Conservation (phyloP, 176 grass and related monocot species). For the Triticum urartu region DNA sequence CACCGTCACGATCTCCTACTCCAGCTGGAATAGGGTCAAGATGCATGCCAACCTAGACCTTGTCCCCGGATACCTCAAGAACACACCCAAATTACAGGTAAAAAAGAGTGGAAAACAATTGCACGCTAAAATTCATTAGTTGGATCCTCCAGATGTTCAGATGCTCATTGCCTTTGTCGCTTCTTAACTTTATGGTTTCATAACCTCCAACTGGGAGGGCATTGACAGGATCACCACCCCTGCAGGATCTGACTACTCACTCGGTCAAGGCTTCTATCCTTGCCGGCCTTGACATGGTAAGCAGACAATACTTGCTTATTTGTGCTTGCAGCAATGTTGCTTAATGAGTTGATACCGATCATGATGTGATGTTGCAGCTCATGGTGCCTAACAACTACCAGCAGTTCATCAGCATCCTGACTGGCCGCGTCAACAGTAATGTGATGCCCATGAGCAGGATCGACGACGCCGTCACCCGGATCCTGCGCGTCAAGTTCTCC, state of each 20-base stretch:
- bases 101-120: too few relatives aligned
- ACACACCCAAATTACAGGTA: too few relatives aligned
- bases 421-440: background rate
- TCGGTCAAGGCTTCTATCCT: constrained; percentile 66
- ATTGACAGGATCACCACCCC: constrained; percentile 84
- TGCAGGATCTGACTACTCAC: constrained; percentile 69
- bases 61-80: too few relatives aligned
- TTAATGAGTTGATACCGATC: background rate
- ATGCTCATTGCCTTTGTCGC: background rate
- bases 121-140: background rate
- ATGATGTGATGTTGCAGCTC: constrained; percentile 42
- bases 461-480: constrained; percentile 71
- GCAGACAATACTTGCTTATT: background rate
- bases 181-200: constrained; percentile 53
- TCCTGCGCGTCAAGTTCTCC: constrained; percentile 77
- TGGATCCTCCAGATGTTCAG: background rate
- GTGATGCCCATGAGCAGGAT: constrained; percentile 38
- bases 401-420: constrained; percentile 63
- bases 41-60: too few relatives aligned
- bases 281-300: constrained; percentile 88
- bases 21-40: too few relatives aligned
- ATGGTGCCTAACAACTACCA: constrained; percentile 74
- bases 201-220: constrained; percentile 77
- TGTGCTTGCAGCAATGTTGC: background rate
- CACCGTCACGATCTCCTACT: too few relatives aligned